Conservation (phyloP, 2,329 filamentous ascomycete species). For the Bipolaris zeicola region DNA sequence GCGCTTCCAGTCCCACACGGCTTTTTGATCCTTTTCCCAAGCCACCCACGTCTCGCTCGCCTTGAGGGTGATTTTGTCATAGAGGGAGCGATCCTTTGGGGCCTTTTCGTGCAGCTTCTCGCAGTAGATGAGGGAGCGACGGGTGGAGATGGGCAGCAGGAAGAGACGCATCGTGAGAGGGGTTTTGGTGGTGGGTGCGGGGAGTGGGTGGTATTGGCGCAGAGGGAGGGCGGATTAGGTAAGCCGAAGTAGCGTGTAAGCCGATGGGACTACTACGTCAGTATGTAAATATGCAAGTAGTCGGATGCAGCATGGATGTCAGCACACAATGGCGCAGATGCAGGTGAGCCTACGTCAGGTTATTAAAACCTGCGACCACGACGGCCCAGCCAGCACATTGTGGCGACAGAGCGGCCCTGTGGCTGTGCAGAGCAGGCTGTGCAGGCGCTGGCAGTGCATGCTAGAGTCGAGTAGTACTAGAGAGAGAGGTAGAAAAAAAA, state of each 20-base stretch:
- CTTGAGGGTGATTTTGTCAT: conserved; percentile 73
- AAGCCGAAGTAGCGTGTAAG: not conserved
- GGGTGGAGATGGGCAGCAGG: conserved; percentile 89
- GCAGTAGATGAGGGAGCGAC: conserved; percentile 89
- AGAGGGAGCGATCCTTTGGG: conserved; percentile 57
- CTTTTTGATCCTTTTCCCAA: conserved; percentile 81
- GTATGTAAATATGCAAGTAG: too few species aligned
- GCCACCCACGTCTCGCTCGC: conserved; percentile 78
- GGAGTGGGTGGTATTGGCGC: not conserved
- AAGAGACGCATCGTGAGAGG: conserved; percentile 79
- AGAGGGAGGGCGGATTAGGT: not conserved
- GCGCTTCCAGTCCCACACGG: conserved; percentile 76
- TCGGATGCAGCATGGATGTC: not conserved
- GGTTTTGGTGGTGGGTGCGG: conserved; percentile 4
- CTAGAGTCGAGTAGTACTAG: too few species aligned
- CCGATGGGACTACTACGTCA: too few species aligned
- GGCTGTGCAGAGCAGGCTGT: not conserved
- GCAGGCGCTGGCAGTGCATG: not conserved
- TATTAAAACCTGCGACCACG: conserved; percentile 16
- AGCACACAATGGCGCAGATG: conserved; percentile 26
- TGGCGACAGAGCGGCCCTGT: not conserved
- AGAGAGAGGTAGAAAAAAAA: too few species aligned
- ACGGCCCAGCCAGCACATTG: conserved; percentile 18
- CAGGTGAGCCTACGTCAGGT: conserved; percentile 19
- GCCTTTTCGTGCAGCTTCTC: conserved; percentile 69